phyloP scores from a whole-genome alignment of 2,329 filamentous ascomycete genomes.

The Cryphonectria japonica region DNA sequence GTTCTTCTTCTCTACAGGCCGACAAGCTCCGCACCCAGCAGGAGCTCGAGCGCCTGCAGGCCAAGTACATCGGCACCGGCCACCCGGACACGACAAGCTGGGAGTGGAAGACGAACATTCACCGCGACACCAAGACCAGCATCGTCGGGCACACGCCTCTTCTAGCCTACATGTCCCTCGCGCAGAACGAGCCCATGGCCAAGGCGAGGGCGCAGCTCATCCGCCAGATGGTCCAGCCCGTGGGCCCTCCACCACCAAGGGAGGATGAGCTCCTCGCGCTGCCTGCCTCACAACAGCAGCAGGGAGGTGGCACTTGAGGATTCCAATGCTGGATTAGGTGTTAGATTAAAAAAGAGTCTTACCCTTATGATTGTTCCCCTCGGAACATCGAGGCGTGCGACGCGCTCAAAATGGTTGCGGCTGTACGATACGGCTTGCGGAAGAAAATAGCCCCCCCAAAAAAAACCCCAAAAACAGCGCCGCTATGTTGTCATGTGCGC shows the following conservation, averaged over 20 bases:
- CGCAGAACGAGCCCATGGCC: constrained; percentile 81
- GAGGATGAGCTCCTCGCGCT: constrained; percentile 48
- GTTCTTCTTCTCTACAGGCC: constrained; percentile 57
- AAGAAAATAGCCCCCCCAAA: too few species aligned
- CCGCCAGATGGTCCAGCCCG: constrained; percentile 73
- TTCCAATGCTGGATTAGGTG: not conserved
- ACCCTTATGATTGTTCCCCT: too few species aligned
- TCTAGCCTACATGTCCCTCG: constrained; percentile 85
- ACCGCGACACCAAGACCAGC: constrained; percentile 87
- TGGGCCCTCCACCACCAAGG: constrained; percentile 59
- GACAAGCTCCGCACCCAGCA: constrained; percentile 98
- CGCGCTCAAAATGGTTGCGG: not conserved
- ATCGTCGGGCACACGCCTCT: constrained; percentile 89
- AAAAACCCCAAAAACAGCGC: not conserved
- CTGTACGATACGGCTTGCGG: not conserved
- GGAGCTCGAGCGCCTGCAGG: constrained; percentile 94
- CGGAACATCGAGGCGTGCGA: not conserved
- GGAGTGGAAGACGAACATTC: constrained; percentile 96
- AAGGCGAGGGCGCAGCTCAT: constrained; percentile 81
- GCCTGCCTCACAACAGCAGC: constrained; percentile 25
- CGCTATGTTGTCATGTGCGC: not conserved
- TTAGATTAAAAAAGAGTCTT: not conserved
- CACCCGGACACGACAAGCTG: constrained; percentile 96
- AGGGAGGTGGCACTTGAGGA: constrained; percentile 1
- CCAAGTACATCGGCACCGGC: constrained; percentile 93